Percentiles rank a stretch among this genome's conserved stretches.
Conservation (phyloP, 371 early-diverging fungal species). For the Mortierella sp. region DNA sequence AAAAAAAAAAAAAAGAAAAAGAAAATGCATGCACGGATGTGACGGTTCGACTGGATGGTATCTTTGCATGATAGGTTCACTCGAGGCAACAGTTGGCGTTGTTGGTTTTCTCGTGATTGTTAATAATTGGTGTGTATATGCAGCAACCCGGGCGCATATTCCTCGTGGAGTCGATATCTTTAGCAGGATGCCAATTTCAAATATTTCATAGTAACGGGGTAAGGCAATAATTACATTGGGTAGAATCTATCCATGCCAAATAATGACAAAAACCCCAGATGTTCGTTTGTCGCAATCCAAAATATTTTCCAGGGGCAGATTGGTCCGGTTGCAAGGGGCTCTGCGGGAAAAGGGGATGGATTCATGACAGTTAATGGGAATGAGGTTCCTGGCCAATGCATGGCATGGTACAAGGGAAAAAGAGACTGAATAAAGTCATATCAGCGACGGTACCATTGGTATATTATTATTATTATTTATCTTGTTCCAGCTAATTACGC, state of each 20-base stretch:
- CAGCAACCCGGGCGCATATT: too few relatives aligned
- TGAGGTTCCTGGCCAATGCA: slow-evolving; percentile 8
- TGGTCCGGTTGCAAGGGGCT: background rate
- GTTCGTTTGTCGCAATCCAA: background rate
- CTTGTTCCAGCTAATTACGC: too few relatives aligned
- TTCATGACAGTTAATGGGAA: background rate
- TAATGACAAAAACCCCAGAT: background rate
- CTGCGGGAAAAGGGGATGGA: background rate
- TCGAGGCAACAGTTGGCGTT: too few relatives aligned
- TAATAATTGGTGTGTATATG: too few relatives aligned
- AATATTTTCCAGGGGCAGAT: slow-evolving; percentile 2
- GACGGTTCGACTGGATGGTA: too few relatives aligned
- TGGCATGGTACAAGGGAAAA: background rate
- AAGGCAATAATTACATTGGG: background rate
- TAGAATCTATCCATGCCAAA: slow-evolving; percentile 18
- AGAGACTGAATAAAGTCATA: background rate
- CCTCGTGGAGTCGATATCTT: too few relatives aligned
- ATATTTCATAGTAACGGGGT: background rate
- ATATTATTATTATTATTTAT: background rate
- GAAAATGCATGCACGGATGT: too few relatives aligned
- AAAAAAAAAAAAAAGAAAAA: background rate
- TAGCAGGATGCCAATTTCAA: background rate
- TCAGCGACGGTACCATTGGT: too few relatives aligned
- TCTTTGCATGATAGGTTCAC: too few relatives aligned
- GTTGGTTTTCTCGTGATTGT: too few relatives aligned